Conservation (phyloP, 1,139 yeast genomes). For the Saccharomyces pastorianus region DNA sequence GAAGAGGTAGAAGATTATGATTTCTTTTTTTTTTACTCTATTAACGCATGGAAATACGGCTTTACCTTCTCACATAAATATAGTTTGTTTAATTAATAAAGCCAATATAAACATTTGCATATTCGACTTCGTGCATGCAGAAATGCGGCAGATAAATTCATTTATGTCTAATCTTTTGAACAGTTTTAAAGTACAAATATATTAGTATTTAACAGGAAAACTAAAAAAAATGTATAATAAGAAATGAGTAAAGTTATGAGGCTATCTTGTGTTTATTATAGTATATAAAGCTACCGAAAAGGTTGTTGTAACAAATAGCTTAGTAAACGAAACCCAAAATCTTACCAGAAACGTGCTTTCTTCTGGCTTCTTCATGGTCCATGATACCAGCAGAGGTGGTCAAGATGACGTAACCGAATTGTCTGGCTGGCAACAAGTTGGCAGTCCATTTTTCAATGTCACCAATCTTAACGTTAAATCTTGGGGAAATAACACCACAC, state of each 20-base stretch:
- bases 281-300: neutral
- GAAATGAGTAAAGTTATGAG: neutral
- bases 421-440: slow-evolving; percentile 96
- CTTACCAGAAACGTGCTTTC: slow-evolving; percentile 99
- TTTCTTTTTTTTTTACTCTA: slow-evolving; percentile 15
- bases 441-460: slow-evolving; percentile 98
- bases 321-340: slow-evolving; percentile 93
- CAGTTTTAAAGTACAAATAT: neutral
- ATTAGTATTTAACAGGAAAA: neutral
- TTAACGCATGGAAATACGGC: neutral
- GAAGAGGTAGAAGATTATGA: slow-evolving; percentile 99
- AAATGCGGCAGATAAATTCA: neutral
- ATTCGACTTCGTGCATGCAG: neutral
- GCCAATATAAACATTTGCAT: neutral
- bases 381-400: slow-evolving; percentile 99
- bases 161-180: neutral
- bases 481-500: slow-evolving; percentile 97
- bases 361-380: slow-evolving; percentile 99
- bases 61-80: neutral
- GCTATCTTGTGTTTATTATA: neutral
- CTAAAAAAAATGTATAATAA: neutral
- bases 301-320: slow-evolving; percentile 8
- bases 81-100: neutral
- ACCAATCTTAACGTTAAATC: slow-evolving; percentile 88
- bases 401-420: slow-evolving; percentile 92